phyloP scores from a whole-genome alignment of 1,284 basidiomycete species.

The Melampsora larici-populina region DNA sequence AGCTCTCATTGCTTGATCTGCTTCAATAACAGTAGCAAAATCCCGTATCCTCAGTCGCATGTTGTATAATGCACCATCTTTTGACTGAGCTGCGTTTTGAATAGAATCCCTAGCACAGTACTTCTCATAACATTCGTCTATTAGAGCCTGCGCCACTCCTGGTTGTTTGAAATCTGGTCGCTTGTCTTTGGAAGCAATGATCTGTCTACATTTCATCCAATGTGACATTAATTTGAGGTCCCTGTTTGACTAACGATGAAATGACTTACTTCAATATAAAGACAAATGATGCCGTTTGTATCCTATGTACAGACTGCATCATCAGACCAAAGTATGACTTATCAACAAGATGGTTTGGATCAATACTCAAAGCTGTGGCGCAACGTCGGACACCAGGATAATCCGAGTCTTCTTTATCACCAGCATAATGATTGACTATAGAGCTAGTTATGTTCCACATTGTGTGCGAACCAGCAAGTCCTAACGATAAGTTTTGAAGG shows the following conservation, averaged over 20 bases:
- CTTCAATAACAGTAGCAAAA: background rate
- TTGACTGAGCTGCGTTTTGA: background rate
- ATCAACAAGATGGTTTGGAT: slow-evolving; percentile 52
- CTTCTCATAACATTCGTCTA: background rate
- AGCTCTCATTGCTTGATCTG: background rate
- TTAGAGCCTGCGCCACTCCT: background rate
- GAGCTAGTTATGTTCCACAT: background rate
- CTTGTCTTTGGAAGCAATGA: background rate
- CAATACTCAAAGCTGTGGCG: background rate
- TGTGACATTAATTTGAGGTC: slow-evolving; percentile 54
- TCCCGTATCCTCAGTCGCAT: background rate
- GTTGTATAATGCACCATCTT: slow-evolving; percentile 8
- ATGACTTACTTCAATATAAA: background rate
- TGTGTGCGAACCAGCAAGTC: background rate
- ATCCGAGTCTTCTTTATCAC: background rate
- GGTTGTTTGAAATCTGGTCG: background rate
- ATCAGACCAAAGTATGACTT: background rate
- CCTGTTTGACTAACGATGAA: background rate
- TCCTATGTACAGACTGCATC: background rate
- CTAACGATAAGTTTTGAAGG: background rate
- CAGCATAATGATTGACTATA: background rate
- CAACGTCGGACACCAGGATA: background rate
- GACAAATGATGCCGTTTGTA: background rate
- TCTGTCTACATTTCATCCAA: too few species aligned
- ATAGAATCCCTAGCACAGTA: background rate